These are phyloP conservation scores for Cutaneotrichosporon cavernicola DNA, from an alignment of 1,284 basidiomycete genomes.

Conservation along the genomic window DNA sequence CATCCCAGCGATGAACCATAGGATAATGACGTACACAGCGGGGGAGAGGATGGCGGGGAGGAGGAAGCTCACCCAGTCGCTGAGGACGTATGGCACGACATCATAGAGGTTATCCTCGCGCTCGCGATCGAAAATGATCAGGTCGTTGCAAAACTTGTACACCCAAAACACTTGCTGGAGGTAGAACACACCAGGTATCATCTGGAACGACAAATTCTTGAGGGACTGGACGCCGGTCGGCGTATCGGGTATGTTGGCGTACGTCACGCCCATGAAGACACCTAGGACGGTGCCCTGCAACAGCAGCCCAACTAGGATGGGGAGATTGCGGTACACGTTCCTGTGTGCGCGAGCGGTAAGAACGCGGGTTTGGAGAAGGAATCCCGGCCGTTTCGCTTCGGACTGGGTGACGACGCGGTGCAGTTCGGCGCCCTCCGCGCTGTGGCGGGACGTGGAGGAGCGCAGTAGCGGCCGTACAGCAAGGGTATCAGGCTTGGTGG, in stretches of 20 bases:
- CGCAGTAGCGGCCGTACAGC: not conserved
- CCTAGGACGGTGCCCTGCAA: constrained; percentile 48
- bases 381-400: constrained; percentile 37
- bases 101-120: constrained; percentile 48
- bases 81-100: constrained; percentile 52
- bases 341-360: constrained; percentile 45
- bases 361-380: constrained; percentile 44
- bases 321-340: constrained; percentile 52
- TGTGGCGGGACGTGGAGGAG: not conserved
- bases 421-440: constrained; percentile 11
- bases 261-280: constrained; percentile 38
- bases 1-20: constrained; percentile 53
- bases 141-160: constrained; percentile 52
- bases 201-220: constrained; percentile 50
- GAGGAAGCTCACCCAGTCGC: constrained; percentile 50
- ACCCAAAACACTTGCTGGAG: constrained; percentile 51
- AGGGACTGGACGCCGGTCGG: constrained; percentile 55
- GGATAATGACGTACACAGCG: constrained; percentile 47
- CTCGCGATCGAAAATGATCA: constrained; percentile 58
- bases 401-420: constrained; percentile 8
- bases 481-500: not conserved
- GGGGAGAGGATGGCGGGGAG: constrained; percentile 48
- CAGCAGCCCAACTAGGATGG: constrained; percentile 44
- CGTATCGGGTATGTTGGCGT: constrained; percentile 41
- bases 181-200: constrained; percentile 50